Conservation (phyloP, 83 land plant species). For the Isoetes engelmannii region DNA sequence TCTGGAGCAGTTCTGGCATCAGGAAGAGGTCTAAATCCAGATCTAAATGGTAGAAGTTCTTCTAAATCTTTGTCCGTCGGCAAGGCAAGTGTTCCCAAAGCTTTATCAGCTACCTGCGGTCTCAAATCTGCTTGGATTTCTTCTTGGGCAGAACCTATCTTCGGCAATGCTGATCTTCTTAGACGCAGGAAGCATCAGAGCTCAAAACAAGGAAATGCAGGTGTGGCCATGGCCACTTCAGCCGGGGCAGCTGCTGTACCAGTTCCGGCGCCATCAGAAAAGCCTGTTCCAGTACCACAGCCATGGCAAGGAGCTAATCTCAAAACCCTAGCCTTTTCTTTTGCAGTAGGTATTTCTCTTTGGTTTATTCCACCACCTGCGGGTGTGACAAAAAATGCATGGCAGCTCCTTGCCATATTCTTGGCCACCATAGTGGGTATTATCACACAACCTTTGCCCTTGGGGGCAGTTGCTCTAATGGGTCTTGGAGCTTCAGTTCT, state of each 20-base stretch:
- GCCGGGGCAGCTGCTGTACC: background rate
- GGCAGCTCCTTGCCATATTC: conserved; percentile 92
- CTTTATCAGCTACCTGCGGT: no score
- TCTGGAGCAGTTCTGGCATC: no score
- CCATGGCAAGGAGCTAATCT: conserved; percentile 14
- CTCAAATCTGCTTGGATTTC: no score
- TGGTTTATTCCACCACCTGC: conserved; percentile 80
- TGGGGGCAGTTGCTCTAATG: conserved; percentile 91
- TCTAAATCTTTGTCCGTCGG: no score
- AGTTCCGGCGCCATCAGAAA: background rate
- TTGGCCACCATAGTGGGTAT: conserved; percentile 92
- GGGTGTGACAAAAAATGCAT: conserved; percentile 71
- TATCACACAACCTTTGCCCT: conserved; percentile 84
- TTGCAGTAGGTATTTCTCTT: conserved; percentile 23
- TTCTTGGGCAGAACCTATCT: no score
- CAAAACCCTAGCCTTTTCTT: conserved; percentile 1
- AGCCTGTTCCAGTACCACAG: background rate
- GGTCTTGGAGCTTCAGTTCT: conserved; percentile 22
- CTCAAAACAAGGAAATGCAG: no score
- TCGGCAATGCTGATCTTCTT: no score
- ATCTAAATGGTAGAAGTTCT: no score
- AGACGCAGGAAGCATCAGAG: no score
- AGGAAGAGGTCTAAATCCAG: no score
- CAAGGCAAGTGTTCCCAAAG: no score
- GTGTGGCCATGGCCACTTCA: background rate